Percentiles rank a stretch among this genome's conserved stretches.
Evolutionary conservation across 78 protist genomes (phyloP).

Genomic region (slime mould (Dictyostelium discoideum)): dicty_2.7 NC_007089.4:4449501-4450000

Average conservation of each 20-base stretch:
- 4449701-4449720: conserved; percentile 78
- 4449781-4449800: conserved; percentile 79
- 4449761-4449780: conserved; percentile 78
- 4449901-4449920: conserved; percentile 83
- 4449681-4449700: conserved; percentile 78
- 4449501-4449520: conserved; percentile 80
- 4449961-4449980: conserved; percentile 82
- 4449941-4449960: conserved; percentile 80
- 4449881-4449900: conserved; percentile 81
- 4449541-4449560: conserved; percentile 79
- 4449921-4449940: conserved; percentile 79
- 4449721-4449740: conserved; percentile 80
- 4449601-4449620: conserved; percentile 80
- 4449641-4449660: conserved; percentile 72
- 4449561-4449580: conserved; percentile 79
- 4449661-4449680: conserved; percentile 69
- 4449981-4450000: conserved; percentile 83
- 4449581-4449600: conserved; percentile 79
- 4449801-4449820: conserved; percentile 58
- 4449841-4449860: conserved; percentile 82
- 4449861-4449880: conserved; percentile 86
- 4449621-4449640: conserved; percentile 74
- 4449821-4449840: conserved; percentile 79
- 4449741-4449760: conserved; percentile 81
- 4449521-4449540: conserved; percentile 84